Percentiles rank a stretch among this genome's conserved stretches.
Conservation (phyloP, 768 basidiomycete genomes). For the Podaxis sp. region DNA sequence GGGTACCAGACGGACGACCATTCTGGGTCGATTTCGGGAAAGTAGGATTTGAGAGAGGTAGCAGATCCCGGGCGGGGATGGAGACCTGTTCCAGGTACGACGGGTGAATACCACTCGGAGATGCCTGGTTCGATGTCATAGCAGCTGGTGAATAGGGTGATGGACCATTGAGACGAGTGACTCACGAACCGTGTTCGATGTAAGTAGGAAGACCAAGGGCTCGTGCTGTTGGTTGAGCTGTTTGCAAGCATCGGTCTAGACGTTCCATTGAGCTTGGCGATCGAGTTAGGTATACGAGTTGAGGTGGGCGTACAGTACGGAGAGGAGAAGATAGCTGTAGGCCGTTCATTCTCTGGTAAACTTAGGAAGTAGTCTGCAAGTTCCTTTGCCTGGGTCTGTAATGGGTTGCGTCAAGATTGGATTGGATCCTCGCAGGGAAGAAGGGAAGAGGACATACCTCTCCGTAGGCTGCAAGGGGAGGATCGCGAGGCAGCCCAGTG, state of each 20-base stretch:
- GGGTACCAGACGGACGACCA: slow-evolving; percentile 71
- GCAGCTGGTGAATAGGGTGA: too few species aligned
- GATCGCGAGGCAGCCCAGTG: slow-evolving; percentile 72
- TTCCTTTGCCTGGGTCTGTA: slow-evolving; percentile 70
- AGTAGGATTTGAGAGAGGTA: slow-evolving; percentile 48
- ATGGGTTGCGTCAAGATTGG: slow-evolving; percentile 8
- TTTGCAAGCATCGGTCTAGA: slow-evolving; percentile 86
- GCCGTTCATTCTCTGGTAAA: slow-evolving; percentile 63
- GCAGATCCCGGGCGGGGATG: slow-evolving; percentile 74
- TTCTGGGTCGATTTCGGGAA: slow-evolving; percentile 61
- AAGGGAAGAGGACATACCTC: slow-evolving; percentile 40
- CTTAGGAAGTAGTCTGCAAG: slow-evolving; percentile 63
- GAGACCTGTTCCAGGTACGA: slow-evolving; percentile 61
- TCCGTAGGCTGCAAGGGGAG: slow-evolving; percentile 71
- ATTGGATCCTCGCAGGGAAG: background rate
- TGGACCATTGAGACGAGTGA: background rate
- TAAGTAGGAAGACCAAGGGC: slow-evolving; percentile 68
- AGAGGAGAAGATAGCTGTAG: slow-evolving; percentile 81
- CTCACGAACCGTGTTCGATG: slow-evolving; percentile 69
- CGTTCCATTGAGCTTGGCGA: background rate
- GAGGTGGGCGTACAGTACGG: slow-evolving; percentile 65
- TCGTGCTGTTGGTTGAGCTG: slow-evolving; percentile 61
- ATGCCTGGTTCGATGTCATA: slow-evolving; percentile 42
- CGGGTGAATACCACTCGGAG: slow-evolving; percentile 81
- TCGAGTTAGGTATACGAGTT: background rate